A percentile compares a stretch with the other conserved stretches of the same genome.
Conservation (phyloP, 164 flowering plant genomes). For the Euptelea pleiosperma region DNA sequence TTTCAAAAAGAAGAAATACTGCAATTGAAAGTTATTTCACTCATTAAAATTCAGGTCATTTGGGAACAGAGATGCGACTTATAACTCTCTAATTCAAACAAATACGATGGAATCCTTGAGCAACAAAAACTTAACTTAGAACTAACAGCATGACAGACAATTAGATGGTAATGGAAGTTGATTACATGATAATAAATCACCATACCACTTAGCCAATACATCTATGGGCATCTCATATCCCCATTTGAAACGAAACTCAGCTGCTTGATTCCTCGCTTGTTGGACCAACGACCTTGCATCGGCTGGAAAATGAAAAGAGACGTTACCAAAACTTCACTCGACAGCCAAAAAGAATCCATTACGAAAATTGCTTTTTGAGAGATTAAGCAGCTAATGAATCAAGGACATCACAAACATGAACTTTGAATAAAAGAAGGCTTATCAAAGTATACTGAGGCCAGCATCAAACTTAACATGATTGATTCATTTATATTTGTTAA, state of each 20-base stretch:
- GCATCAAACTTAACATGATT: too few relatives aligned
- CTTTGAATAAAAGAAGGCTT: too few relatives aligned
- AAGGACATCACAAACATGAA: too few relatives aligned
- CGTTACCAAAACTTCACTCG: neutral
- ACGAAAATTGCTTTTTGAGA: too few relatives aligned
- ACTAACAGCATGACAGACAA: neutral
- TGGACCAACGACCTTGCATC: slow-evolving; percentile 97
- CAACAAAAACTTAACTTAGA: neutral
- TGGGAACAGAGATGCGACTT: too few relatives aligned
- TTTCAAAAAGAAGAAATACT: too few relatives aligned
- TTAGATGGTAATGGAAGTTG: neutral
- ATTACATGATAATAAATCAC: neutral
- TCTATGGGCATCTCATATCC: slow-evolving; percentile 98
- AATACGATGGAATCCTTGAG: neutral
- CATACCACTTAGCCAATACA: slow-evolving; percentile 81
- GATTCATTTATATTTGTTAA: too few relatives aligned
- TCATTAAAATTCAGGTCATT: too few relatives aligned
- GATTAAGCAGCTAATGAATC: neutral
- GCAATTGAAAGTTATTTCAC: too few relatives aligned
- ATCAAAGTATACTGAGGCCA: too few relatives aligned
- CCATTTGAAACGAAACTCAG: slow-evolving; percentile 81
- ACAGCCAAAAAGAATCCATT: neutral
- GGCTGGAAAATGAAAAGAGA: slow-evolving; percentile 45
- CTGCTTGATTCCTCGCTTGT: slow-evolving; percentile 97
- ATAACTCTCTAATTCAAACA: neutral